These are phyloP conservation scores for Coelastrella sp. DNA, from an alignment of 139 green algal species.

Conservation along the genomic window DNA sequence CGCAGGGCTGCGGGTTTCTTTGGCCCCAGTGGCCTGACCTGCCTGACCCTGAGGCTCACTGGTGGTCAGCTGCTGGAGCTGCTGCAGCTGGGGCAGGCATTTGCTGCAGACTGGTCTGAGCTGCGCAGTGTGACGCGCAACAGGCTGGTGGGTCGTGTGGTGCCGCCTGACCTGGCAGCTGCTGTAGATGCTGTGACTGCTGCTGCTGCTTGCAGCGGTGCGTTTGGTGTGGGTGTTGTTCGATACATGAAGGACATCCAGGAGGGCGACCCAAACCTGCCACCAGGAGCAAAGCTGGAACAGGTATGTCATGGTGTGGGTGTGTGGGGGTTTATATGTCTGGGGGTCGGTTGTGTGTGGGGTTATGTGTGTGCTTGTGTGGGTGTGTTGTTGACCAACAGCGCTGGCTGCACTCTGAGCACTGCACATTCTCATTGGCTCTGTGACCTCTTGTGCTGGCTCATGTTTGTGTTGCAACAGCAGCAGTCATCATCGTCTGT, in stretches of 20 bases:
- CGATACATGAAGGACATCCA: conserved; percentile 47
- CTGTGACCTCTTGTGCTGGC: no score
- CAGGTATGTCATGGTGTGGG: neutral
- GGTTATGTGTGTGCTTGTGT: neutral
- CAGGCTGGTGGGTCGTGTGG: conserved; percentile 59
- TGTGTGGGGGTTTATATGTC: neutral
- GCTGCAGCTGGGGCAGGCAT: conserved; percentile 61
- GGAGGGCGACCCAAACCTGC: conserved; percentile 26
- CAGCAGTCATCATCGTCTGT: no score
- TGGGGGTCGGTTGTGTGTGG: neutral
- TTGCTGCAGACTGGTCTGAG: conserved; percentile 84
- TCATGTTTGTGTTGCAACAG: no score
- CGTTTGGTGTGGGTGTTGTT: conserved; percentile 70
- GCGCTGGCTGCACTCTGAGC: no score
- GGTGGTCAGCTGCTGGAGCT: conserved; percentile 51
- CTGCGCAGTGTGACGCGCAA: conserved; percentile 66
- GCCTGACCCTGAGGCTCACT: conserved; percentile 44
- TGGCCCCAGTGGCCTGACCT: conserved; percentile 61
- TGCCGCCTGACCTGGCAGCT: conserved; percentile 43
- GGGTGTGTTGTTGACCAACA: no score
- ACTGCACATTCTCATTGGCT: no score
- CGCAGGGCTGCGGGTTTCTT: conserved; percentile 51
- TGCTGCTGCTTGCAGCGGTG: conserved; percentile 61
- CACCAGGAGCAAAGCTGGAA: conserved; percentile 15
- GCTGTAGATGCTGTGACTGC: conserved; percentile 62